Evolutionary conservation across 1,139 yeast species (phyloP).

Genomic region (Petasospora fabianii): DNA sequence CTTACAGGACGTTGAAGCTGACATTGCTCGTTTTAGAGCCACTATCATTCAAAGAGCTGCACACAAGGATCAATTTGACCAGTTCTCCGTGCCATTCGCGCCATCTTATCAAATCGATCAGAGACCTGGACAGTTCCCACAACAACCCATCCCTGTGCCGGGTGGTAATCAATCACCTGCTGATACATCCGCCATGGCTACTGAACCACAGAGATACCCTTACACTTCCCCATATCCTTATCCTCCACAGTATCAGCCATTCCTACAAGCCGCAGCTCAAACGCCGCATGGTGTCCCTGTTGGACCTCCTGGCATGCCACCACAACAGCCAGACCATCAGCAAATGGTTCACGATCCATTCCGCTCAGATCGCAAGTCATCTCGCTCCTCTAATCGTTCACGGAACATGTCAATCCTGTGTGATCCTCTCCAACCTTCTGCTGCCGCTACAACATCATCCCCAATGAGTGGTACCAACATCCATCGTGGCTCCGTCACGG

Average conservation of each 20-base stretch:
- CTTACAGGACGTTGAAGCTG: constrained; percentile 23
- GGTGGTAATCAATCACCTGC: constrained; percentile 12
- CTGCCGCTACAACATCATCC: constrained; percentile 15
- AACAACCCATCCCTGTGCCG: constrained; percentile 11
- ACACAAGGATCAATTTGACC: constrained; percentile 21
- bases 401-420: constrained; percentile 33
- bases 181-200: constrained; percentile 6
- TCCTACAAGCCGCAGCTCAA: constrained; percentile 5
- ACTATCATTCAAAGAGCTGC: constrained; percentile 27
- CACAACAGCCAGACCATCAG: constrained; percentile 17
- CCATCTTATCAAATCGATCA: constrained; percentile 24
- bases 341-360: constrained; percentile 29
- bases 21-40: constrained; percentile 26
- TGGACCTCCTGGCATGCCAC: constrained; percentile 1
- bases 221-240: constrained; percentile 25
- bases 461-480: constrained; percentile 14
- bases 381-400: constrained; percentile 26
- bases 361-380: constrained; percentile 26
- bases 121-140: constrained; percentile 14
- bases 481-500: constrained; percentile 9
- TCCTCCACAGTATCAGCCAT: constrained; percentile 16
- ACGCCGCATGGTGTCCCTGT: background rate
- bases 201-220: constrained; percentile 12
- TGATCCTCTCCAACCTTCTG: constrained; percentile 34
- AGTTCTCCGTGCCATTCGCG: constrained; percentile 21